These are phyloP conservation scores for Boletellus emodensis DNA, from an alignment of 768 basidiomycete species.

Conservation along the genomic window DNA sequence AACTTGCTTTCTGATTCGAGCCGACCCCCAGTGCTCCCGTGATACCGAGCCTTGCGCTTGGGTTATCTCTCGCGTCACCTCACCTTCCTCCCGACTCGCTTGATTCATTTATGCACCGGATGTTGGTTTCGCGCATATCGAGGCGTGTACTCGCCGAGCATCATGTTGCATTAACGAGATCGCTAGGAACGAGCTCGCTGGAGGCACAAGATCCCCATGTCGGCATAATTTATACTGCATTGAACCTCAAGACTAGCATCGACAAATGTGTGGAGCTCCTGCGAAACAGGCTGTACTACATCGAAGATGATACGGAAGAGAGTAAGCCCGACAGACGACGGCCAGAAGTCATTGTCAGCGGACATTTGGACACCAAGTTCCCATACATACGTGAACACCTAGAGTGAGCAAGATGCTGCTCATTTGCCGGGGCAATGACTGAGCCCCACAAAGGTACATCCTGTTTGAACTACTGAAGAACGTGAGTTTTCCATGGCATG, in stretches of 20 bases:
- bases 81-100: slow-evolving; percentile 73
- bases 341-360: slow-evolving; percentile 70
- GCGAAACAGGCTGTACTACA: slow-evolving; percentile 41
- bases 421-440: not conserved
- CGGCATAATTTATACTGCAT: slow-evolving; percentile 77
- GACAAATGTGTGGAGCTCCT: slow-evolving; percentile 63
- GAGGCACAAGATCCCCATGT: slow-evolving; percentile 57
- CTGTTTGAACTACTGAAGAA: slow-evolving; percentile 89
- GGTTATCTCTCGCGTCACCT: slow-evolving; percentile 80
- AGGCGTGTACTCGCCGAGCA: slow-evolving; percentile 87
- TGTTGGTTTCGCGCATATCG: slow-evolving; percentile 88
- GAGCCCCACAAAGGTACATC: slow-evolving; percentile 55
- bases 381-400: slow-evolving; percentile 85
- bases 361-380: slow-evolving; percentile 66
- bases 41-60: slow-evolving; percentile 78
- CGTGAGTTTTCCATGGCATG: slow-evolving; percentile 39
- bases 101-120: slow-evolving; percentile 85
- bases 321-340: slow-evolving; percentile 34
- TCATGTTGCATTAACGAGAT: slow-evolving; percentile 76
- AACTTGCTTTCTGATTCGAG: slow-evolving; percentile 5
- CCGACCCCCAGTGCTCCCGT: slow-evolving; percentile 56
- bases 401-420: slow-evolving; percentile 48
- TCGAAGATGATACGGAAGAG: slow-evolving; percentile 37
- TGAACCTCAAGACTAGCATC: slow-evolving; percentile 67
- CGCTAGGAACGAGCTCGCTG: slow-evolving; percentile 35